Percentiles rank a stretch among this genome's conserved stretches.
Evolutionary conservation across 2,329 filamentous ascomycete species (phyloP).

Genomic region (Talaromyces piceae): DNA sequence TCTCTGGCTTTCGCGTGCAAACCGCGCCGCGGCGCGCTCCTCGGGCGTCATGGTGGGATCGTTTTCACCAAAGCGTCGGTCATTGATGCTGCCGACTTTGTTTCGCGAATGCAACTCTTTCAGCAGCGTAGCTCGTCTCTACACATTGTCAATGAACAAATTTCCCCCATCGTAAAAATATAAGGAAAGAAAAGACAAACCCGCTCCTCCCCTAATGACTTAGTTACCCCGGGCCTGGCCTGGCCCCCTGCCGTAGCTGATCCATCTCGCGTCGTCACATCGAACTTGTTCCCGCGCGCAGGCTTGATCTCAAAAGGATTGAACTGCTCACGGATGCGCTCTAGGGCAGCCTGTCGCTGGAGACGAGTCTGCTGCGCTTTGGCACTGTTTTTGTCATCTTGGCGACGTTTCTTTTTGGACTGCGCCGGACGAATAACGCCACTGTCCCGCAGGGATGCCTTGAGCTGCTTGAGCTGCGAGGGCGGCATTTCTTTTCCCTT

Average conservation of each 20-base stretch:
- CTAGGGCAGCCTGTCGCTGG: slow-evolving; percentile 68
- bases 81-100: slow-evolving; percentile 85
- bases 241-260: slow-evolving; percentile 48
- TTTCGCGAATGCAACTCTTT: slow-evolving; percentile 82
- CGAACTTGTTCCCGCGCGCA: slow-evolving; percentile 71
- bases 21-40: slow-evolving; percentile 84
- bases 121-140: slow-evolving; percentile 75
- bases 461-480: slow-evolving; percentile 93
- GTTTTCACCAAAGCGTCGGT: slow-evolving; percentile 91
- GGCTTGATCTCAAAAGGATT: slow-evolving; percentile 96
- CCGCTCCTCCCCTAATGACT: slow-evolving; percentile 78
- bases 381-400: slow-evolving; percentile 59
- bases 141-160: neutral
- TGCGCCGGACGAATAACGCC: slow-evolving; percentile 86
- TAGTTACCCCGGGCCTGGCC: slow-evolving; percentile 74
- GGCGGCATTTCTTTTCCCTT: slow-evolving; percentile 88
- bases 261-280: slow-evolving; percentile 62
- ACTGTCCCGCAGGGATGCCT: slow-evolving; percentile 79
- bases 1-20: slow-evolving; percentile 77
- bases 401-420: slow-evolving; percentile 89
- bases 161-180: neutral
- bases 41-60: slow-evolving; percentile 91
- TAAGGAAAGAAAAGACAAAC: slow-evolving; percentile 39
- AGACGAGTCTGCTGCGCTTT: slow-evolving; percentile 62
- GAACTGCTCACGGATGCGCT: slow-evolving; percentile 87